Conservation (phyloP, 768 basidiomycete species). For the Suillus lakei region DNA sequence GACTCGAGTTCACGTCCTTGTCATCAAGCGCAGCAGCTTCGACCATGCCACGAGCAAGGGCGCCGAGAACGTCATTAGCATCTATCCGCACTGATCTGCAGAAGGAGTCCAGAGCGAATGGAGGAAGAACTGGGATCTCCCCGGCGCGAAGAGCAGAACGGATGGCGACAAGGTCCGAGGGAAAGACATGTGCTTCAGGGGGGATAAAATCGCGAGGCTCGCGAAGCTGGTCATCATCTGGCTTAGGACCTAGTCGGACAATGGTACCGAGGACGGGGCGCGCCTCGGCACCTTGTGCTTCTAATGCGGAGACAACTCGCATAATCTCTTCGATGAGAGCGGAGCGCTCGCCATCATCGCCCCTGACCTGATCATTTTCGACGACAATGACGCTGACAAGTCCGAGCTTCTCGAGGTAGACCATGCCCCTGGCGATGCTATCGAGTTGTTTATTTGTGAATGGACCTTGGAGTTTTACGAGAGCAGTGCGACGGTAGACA, state of each 20-base stretch:
- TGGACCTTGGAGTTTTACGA: constrained; percentile 97
- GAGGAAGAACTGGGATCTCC: constrained; percentile 95
- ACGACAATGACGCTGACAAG: constrained; percentile 95
- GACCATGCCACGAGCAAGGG: constrained; percentile 85
- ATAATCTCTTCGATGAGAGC: constrained; percentile 80
- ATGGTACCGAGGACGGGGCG: constrained; percentile 89
- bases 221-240: constrained; percentile 42
- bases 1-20: constrained; percentile 36
- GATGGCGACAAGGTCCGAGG: constrained; percentile 81
- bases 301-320: constrained; percentile 81
- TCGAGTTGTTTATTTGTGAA: constrained; percentile 93
- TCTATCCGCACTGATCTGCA: constrained; percentile 86
- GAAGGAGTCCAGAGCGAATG: constrained; percentile 90
- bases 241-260: constrained; percentile 82
- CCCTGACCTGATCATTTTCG: constrained; percentile 78
- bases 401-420: constrained; percentile 94
- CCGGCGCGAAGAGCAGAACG: constrained; percentile 89
- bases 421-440: constrained; percentile 91
- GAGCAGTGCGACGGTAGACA: constrained; percentile 81
- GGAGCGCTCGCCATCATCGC: constrained; percentile 71
- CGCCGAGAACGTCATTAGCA: constrained; percentile 87
- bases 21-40: constrained; percentile 56
- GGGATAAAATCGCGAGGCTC: constrained; percentile 40
- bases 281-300: constrained; percentile 83
- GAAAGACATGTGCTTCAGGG: constrained; percentile 81